phyloP scores from a whole-genome alignment of 768 basidiomycete species.

The Lenzites betulinus region DNA sequence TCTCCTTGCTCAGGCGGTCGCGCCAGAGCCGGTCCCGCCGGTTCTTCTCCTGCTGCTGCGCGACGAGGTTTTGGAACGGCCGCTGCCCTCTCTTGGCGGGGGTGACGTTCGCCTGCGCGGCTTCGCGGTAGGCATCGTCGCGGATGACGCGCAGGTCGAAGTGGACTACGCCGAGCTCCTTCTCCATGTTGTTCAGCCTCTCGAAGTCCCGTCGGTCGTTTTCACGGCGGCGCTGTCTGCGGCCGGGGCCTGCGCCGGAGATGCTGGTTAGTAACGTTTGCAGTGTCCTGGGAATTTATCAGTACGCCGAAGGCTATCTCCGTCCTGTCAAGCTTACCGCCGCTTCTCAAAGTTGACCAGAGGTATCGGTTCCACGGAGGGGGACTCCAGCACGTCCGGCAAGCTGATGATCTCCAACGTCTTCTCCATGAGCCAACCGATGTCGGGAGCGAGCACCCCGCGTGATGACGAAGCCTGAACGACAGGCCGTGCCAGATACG shows the following conservation, averaged over 20 bases:
- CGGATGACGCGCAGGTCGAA: constrained; percentile 75
- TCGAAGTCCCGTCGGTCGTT: constrained; percentile 69
- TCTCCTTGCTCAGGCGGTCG: constrained; percentile 72
- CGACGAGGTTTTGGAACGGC: constrained; percentile 67
- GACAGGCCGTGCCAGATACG: constrained; percentile 55
- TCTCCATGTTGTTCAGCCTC: constrained; percentile 74
- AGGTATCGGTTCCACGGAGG: constrained; percentile 52
- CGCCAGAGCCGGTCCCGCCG: constrained; percentile 74
- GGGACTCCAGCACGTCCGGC: constrained; percentile 65
- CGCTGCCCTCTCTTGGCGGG: constrained; percentile 54
- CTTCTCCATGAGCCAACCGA: constrained; percentile 83
- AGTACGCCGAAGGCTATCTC: not conserved
- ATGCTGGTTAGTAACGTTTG: constrained; percentile 63
- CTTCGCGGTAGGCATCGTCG: constrained; percentile 76
- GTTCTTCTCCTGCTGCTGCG: constrained; percentile 77
- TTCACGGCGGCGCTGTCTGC: constrained; percentile 53
- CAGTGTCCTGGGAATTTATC: constrained; percentile 52
- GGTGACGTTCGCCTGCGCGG: constrained; percentile 44
- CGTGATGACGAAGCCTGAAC: constrained; percentile 46
- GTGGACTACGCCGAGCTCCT: constrained; percentile 58
- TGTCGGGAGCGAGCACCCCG: constrained; percentile 66
- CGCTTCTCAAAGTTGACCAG: constrained; percentile 85
- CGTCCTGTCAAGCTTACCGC: constrained; percentile 48
- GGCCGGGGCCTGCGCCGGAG: constrained; percentile 43
- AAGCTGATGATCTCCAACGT: constrained; percentile 77